Percentiles rank a stretch among this genome's conserved stretches.
These are phyloP conservation scores for Calocybe cyanea DNA, from an alignment of 768 basidiomycete genomes.

Conservation along the genomic window DNA sequence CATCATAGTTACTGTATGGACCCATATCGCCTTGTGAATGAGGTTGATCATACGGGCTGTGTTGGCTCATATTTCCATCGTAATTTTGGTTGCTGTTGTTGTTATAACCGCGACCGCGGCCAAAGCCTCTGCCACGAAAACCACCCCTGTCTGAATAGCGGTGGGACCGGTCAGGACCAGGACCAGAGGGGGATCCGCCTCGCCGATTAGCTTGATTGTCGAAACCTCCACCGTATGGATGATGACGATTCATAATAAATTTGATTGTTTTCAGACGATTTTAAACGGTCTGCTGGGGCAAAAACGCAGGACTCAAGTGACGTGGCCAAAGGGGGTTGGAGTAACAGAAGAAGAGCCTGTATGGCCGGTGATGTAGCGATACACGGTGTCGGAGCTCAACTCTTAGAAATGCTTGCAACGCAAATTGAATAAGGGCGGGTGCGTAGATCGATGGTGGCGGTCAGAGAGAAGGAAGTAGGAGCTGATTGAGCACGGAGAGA, in stretches of 20 bases:
- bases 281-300: conserved; percentile 12
- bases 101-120: conserved; percentile 53
- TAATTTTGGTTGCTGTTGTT: conserved; percentile 40
- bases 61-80: conserved; percentile 49
- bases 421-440: conserved; percentile 15
- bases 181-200: conserved; percentile 52
- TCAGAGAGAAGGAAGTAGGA: conserved; percentile 15
- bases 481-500: conserved; percentile 1
- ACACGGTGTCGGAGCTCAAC: conserved; percentile 24
- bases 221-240: conserved; percentile 75
- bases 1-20: conserved; percentile 70
- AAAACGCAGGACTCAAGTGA: conserved; percentile 26
- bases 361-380: conserved; percentile 12
- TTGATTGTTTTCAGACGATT: conserved; percentile 16
- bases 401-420: conserved; percentile 22
- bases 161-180: conserved; percentile 69
- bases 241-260: conserved; percentile 77
- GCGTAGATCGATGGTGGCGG: conserved; percentile 38
- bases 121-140: conserved; percentile 42
- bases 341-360: conserved; percentile 10
- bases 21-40: conserved; percentile 57
- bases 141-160: conserved; percentile 59
- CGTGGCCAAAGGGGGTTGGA: conserved; percentile 23
- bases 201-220: conserved; percentile 51
- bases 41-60: conserved; percentile 63